Conservation (phyloP, 176 grass and related monocot species). For the Hyparrhenia diplandra region DNA sequence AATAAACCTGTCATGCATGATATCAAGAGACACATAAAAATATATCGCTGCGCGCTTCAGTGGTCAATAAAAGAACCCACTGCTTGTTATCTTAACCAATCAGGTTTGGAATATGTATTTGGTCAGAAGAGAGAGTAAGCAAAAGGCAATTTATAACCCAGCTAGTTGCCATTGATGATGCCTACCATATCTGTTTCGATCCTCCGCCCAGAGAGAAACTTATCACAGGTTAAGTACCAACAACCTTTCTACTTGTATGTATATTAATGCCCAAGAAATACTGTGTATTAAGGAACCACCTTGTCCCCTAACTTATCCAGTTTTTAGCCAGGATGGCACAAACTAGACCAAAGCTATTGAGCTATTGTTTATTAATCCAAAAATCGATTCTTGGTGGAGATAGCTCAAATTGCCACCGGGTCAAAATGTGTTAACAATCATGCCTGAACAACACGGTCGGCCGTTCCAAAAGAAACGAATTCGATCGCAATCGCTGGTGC, state of each 20-base stretch:
- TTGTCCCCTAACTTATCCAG: conserved; percentile 5
- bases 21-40: conserved; percentile 32
- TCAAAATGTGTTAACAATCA: conserved; percentile 26
- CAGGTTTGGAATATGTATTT: conserved; percentile 36
- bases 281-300: not conserved
- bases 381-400: not conserved
- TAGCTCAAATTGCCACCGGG: conserved; percentile 1
- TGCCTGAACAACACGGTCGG: conserved; percentile 18
- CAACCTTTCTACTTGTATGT: conserved; percentile 32
- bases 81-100: conserved; percentile 19
- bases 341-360: conserved; percentile 1
- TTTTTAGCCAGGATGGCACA: conserved; percentile 1
- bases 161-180: conserved; percentile 49
- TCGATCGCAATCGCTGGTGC: conserved; percentile 21
- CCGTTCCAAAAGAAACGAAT: conserved; percentile 21
- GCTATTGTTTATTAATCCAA: conserved; percentile 9
- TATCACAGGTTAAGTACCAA: conserved; percentile 32
- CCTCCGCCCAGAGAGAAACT: conserved; percentile 24
- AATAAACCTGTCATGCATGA: conserved; percentile 36
- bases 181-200: conserved; percentile 34
- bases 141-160: conserved; percentile 29
- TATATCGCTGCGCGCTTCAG: conserved; percentile 20
- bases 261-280: conserved; percentile 27
- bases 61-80: conserved; percentile 37
- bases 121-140: conserved; percentile 48